Percentiles rank a stretch among this genome's conserved stretches.
phyloP scores from a whole-genome alignment of 2,329 filamentous ascomycete genomes.

The Exophiala phaeomuriformis region DNA sequence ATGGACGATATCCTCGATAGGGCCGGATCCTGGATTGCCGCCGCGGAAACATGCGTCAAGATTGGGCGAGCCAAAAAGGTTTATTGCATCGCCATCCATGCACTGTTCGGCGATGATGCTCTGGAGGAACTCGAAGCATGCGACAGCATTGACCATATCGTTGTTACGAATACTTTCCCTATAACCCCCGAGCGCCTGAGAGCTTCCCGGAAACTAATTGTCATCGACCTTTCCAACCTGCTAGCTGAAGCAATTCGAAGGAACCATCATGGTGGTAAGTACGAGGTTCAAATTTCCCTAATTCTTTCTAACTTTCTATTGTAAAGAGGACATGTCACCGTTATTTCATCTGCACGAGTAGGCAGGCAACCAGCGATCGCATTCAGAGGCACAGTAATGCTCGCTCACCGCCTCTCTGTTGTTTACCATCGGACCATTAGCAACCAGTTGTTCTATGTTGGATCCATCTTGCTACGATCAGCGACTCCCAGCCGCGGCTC shows the following conservation, averaged over 20 bases:
- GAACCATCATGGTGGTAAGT: constrained; percentile 83
- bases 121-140: constrained; percentile 85
- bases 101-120: constrained; percentile 83
- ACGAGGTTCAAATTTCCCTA: constrained; percentile 43
- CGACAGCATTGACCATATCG: constrained; percentile 85
- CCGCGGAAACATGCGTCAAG: constrained; percentile 84
- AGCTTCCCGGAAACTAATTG: constrained; percentile 71
- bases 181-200: constrained; percentile 67
- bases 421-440: no score
- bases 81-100: constrained; percentile 96
- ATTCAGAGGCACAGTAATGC: neutral
- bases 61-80: constrained; percentile 84
- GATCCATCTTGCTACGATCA: neutral
- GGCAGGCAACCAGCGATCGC: neutral
- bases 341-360: constrained; percentile 58
- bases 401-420: neutral
- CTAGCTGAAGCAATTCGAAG: constrained; percentile 87
- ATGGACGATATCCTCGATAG: constrained; percentile 99
- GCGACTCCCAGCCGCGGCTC: neutral
- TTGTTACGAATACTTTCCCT: constrained; percentile 96
- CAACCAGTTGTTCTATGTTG: neutral
- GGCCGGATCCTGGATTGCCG: constrained; percentile 91
- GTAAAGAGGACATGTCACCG: constrained; percentile 39
- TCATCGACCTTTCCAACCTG: constrained; percentile 81
- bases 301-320: constrained; percentile 40